Evolutionary conservation across 495 filamentous ascomycete species (phyloP).

Genomic region (Pseudotulostoma volvatum): DNA sequence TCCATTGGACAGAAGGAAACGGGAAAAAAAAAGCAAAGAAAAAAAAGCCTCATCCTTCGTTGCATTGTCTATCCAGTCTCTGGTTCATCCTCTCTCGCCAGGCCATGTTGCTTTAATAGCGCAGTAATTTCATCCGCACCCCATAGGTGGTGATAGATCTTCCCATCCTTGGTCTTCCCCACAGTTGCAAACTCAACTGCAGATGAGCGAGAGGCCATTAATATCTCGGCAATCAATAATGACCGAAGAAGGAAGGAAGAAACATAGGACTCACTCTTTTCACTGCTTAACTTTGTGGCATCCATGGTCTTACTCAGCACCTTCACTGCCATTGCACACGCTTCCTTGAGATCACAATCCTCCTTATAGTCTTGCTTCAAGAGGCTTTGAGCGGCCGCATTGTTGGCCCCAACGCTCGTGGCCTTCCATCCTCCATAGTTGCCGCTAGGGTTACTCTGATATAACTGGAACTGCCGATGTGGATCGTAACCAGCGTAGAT

Average conservation of each 20-base stretch:
- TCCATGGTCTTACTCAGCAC: constrained; percentile 99
- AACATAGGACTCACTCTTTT: constrained; percentile 65
- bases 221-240: no score
- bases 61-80: constrained; percentile 40
- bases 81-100: constrained; percentile 73
- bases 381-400: constrained; percentile 90
- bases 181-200: constrained; percentile 97
- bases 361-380: constrained; percentile 99
- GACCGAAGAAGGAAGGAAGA: constrained; percentile 1
- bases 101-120: constrained; percentile 81
- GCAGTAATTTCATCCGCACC: constrained; percentile 91
- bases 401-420: constrained; percentile 93
- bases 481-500: constrained; percentile 98
- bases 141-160: constrained; percentile 97
- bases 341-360: constrained; percentile 87
- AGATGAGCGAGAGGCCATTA: constrained; percentile 15
- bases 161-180: constrained; percentile 81
- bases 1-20: not conserved
- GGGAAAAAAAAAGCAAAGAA: not conserved
- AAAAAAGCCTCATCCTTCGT: not conserved
- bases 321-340: constrained; percentile 94
- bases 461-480: constrained; percentile 91
- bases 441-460: constrained; percentile 98
- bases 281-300: constrained; percentile 91
- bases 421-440: constrained; percentile 99